phyloP scores from a whole-genome alignment of 2,329 filamentous ascomycete genomes.

The Diaporthe eres region DNA sequence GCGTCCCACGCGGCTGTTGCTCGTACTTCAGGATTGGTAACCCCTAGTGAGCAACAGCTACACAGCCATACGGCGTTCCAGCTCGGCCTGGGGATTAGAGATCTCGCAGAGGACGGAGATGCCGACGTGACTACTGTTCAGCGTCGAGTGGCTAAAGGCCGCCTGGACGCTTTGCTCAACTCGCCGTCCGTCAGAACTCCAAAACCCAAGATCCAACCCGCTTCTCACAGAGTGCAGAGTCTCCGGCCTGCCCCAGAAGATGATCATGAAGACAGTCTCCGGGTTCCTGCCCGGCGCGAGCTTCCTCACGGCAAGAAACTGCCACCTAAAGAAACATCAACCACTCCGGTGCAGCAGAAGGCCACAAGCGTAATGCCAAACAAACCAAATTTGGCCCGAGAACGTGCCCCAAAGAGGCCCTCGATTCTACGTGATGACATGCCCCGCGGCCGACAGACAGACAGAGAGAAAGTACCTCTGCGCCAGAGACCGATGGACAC shows the following conservation, averaged over 20 bases:
- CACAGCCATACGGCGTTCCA: not conserved
- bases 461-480: slow-evolving; percentile 51
- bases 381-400: not conserved
- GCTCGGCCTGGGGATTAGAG: slow-evolving; percentile 34
- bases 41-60: not conserved
- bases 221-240: not conserved
- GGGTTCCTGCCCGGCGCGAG: slow-evolving; percentile 16
- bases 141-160: slow-evolving; percentile 29
- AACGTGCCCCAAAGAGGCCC: slow-evolving; percentile 31
- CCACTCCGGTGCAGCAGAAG: not conserved
- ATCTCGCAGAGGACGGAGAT: slow-evolving; percentile 39
- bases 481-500: slow-evolving; percentile 70
- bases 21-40: slow-evolving; percentile 33
- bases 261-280: not conserved
- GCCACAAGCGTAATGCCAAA: not conserved
- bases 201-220: slow-evolving; percentile 16
- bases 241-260: slow-evolving; percentile 7
- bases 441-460: slow-evolving; percentile 34
- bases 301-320: slow-evolving; percentile 11
- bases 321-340: not conserved
- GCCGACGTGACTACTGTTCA: not conserved
- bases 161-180: slow-evolving; percentile 37
- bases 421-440: slow-evolving; percentile 41
- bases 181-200: slow-evolving; percentile 16
- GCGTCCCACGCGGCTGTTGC: not conserved